Evolutionary conservation across 139 green algal genomes (phyloP).

Genomic region (Penium margaritaceum): DNA sequence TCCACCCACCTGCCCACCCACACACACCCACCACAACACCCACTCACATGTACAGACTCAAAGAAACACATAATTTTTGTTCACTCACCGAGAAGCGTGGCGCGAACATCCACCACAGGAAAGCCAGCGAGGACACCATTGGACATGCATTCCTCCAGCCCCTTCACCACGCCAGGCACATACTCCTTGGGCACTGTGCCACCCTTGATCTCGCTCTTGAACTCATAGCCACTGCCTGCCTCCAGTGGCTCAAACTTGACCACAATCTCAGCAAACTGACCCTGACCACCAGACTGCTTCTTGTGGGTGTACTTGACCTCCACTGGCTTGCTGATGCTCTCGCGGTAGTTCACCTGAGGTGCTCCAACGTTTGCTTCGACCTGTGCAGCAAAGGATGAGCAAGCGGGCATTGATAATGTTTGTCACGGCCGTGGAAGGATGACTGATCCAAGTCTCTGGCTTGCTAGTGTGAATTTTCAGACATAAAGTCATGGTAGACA

Average conservation of each 20-base stretch:
- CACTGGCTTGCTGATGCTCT: conserved; percentile 73
- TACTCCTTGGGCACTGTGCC: conserved; percentile 95
- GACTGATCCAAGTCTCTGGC: too few species aligned
- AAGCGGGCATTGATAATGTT: too few species aligned
- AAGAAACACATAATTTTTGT: too few species aligned
- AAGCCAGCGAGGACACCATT: conserved; percentile 77
- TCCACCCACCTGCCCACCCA: too few species aligned
- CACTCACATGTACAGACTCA: too few species aligned
- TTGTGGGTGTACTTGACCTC: conserved; percentile 94
- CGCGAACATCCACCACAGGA: conserved; percentile 68
- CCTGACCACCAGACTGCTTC: conserved; percentile 93
- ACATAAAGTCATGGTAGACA: too few species aligned
- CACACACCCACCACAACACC: too few species aligned
- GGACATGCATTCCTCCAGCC: conserved; percentile 88
- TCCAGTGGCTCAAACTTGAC: conserved; percentile 92
- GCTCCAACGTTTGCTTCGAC: conserved; percentile 42
- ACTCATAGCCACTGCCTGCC: conserved; percentile 86
- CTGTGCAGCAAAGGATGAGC: too few species aligned
- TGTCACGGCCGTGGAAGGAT: too few species aligned
- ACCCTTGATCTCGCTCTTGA: conserved; percentile 93
- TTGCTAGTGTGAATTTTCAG: too few species aligned
- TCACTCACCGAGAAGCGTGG: conserved; percentile 55
- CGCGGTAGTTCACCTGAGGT: conserved; percentile 95
- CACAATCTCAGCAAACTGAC: conserved; percentile 94
- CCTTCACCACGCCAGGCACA: conserved; percentile 90